A percentile compares a stretch with the other conserved stretches of the same genome.
Conservation (phyloP, 1,284 basidiomycete genomes). For the Mycosarcoma maydis region DNA sequence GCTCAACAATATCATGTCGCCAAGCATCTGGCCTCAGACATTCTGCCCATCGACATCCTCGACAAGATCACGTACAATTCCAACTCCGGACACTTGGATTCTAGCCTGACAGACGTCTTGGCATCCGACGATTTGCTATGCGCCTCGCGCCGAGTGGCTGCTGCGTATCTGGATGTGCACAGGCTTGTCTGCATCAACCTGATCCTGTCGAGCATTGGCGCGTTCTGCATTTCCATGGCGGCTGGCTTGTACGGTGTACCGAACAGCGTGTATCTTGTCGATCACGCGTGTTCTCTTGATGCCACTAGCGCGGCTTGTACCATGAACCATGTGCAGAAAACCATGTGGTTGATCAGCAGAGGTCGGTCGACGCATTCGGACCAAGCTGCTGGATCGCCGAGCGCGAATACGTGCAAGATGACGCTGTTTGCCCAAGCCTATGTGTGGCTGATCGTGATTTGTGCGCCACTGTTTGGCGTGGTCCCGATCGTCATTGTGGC, state of each 20-base stretch:
- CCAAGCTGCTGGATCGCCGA: not conserved
- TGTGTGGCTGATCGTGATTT: not conserved
- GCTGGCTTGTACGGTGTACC: not conserved
- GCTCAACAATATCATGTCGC: slow-evolving; percentile 1
- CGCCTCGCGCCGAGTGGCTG: slow-evolving; percentile 1
- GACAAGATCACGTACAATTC: no score
- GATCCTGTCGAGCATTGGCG: not conserved
- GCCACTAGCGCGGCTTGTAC: not conserved
- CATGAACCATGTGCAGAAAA: not conserved
- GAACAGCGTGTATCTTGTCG: slow-evolving; percentile 1
- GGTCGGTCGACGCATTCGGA: not conserved
- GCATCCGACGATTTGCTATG: slow-evolving; percentile 6
- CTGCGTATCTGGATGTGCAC: slow-evolving; percentile 6
- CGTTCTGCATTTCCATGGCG: not conserved
- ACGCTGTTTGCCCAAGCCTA: slow-evolving; percentile 6
- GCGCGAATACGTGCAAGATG: slow-evolving; percentile 12
- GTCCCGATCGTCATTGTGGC: slow-evolving; percentile 1
- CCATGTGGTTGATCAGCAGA: not conserved
- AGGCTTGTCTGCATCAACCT: slow-evolving; percentile 8
- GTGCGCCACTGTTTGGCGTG: not conserved
- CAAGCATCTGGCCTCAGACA: not conserved
- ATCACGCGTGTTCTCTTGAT: slow-evolving; percentile 1
- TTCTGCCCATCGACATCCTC: slow-evolving; percentile 2
- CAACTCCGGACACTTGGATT: no score
- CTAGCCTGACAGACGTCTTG: no score